Evolutionary conservation across 768 basidiomycete genomes (phyloP).

Genomic region (Mycena galopus): DNA sequence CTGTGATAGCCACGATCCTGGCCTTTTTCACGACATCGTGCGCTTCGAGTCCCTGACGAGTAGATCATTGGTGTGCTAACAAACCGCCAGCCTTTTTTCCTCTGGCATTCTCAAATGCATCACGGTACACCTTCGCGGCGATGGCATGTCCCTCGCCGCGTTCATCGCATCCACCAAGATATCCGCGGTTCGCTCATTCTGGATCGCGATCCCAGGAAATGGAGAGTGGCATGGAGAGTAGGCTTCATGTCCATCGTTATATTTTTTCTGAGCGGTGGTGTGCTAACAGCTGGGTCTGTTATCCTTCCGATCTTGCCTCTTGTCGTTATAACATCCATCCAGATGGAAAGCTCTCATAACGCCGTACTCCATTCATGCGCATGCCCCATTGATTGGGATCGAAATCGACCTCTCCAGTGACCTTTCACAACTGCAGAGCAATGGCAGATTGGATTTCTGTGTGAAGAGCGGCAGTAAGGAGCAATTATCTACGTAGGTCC

Average conservation of each 20-base stretch:
- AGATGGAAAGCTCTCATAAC: neutral
- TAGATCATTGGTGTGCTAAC: neutral
- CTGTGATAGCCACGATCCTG: neutral
- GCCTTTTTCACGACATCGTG: neutral
- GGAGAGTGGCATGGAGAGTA: neutral
- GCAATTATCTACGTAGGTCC: too few relatives aligned
- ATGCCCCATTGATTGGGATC: neutral
- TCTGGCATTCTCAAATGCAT: neutral
- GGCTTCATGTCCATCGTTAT: neutral
- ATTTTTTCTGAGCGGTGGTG: neutral
- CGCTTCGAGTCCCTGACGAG: neutral
- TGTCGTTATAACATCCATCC: neutral
- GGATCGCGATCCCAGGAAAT: neutral
- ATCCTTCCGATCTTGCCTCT: neutral
- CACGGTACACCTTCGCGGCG: neutral
- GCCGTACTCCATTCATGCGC: neutral
- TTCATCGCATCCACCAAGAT: neutral
- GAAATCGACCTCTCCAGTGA: neutral
- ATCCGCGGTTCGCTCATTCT: constrained; percentile 10
- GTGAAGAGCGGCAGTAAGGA: neutral
- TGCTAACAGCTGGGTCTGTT: constrained; percentile 9
- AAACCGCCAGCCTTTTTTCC: neutral
- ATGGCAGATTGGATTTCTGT: neutral
- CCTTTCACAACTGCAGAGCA: neutral
- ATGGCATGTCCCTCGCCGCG: constrained; percentile 1